A percentile compares a stretch with the other conserved stretches of the same genome.
phyloP scores from a whole-genome alignment of 2,329 filamentous ascomycete genomes.

The Fusarium sp. region DNA sequence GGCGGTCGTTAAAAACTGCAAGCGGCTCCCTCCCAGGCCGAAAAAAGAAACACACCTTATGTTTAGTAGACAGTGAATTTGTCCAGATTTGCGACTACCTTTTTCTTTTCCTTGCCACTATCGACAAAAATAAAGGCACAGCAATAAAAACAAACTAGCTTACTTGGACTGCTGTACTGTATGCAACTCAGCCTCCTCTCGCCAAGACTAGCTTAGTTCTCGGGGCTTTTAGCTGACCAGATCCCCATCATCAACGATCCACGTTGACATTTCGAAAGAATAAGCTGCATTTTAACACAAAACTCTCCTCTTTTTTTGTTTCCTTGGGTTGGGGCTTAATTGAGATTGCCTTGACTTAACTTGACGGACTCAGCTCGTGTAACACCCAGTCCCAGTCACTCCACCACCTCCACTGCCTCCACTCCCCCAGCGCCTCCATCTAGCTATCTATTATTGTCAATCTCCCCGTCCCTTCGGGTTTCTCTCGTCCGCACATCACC shows the following conservation, averaged over 20 bases:
- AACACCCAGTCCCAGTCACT: conserved; percentile 23
- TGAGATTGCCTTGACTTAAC: conserved; percentile 4
- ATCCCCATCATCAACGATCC: conserved; percentile 16
- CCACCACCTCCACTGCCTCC: conserved; percentile 34
- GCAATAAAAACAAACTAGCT: conserved; percentile 14
- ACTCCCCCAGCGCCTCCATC: conserved; percentile 29
- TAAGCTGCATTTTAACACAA: conserved; percentile 32
- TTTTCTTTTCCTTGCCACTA: conserved; percentile 24
- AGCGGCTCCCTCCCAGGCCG: conserved; percentile 35
- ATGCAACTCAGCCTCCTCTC: conserved; percentile 35
- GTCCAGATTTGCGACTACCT: conserved; percentile 26
- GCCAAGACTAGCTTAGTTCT: conserved; percentile 31
- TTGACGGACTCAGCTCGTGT: conserved; percentile 39
- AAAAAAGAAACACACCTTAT: conserved; percentile 38
- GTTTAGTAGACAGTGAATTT: conserved; percentile 13
- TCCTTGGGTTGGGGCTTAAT: conserved; percentile 6
- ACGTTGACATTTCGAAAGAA: background rate
- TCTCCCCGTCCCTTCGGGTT: conserved; percentile 22
- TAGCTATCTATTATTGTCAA: conserved; percentile 15
- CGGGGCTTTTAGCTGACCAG: conserved; percentile 29
- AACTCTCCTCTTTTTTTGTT: conserved; percentile 27
- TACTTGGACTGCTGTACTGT: conserved; percentile 11
- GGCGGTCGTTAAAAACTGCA: conserved; percentile 40
- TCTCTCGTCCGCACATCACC: conserved; percentile 31
- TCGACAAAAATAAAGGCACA: conserved; percentile 21